A percentile compares a stretch with the other conserved stretches of the same genome.
phyloP scores from a whole-genome alignment of 768 basidiomycete genomes.

The Dioszegia aurantiaca region DNA sequence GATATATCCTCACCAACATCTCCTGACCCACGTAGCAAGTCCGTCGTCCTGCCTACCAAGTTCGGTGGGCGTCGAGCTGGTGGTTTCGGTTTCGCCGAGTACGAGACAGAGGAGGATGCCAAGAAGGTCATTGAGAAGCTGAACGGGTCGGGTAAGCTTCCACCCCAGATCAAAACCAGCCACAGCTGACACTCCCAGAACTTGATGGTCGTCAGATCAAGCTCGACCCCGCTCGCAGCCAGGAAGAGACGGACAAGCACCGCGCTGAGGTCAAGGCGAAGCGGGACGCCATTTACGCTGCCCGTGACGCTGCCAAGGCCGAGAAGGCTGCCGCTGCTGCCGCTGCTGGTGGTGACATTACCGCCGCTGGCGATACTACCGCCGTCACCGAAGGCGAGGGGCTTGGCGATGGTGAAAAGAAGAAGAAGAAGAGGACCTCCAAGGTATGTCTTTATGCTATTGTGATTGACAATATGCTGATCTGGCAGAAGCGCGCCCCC shows the following conservation, averaged over 20 bases:
- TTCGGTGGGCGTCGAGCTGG: slow-evolving; percentile 42
- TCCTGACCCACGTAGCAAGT: slow-evolving; percentile 16
- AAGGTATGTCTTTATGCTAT: slow-evolving; percentile 16
- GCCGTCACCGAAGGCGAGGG: slow-evolving; percentile 25
- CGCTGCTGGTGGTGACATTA: slow-evolving; percentile 23
- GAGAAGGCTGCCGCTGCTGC: slow-evolving; percentile 18
- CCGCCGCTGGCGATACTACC: slow-evolving; percentile 18
- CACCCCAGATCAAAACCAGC: background rate
- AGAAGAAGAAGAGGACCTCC: slow-evolving; percentile 31
- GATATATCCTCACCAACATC: background rate
- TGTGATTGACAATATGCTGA: background rate
- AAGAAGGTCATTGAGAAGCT: slow-evolving; percentile 47
- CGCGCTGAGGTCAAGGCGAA: slow-evolving; percentile 34
- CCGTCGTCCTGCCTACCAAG: slow-evolving; percentile 36
- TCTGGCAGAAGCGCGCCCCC: slow-evolving; percentile 16
- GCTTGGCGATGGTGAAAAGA: slow-evolving; percentile 32
- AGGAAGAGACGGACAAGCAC: slow-evolving; percentile 41
- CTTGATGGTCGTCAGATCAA: slow-evolving; percentile 52
- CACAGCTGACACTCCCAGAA: slow-evolving; percentile 25
- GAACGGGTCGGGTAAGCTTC: slow-evolving; percentile 40
- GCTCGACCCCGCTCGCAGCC: slow-evolving; percentile 36
- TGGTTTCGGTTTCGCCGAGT: slow-evolving; percentile 48
- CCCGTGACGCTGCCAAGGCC: slow-evolving; percentile 17
- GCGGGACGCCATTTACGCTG: slow-evolving; percentile 32
- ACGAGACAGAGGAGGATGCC: slow-evolving; percentile 41